These are phyloP conservation scores for Leptodontidium sp. DNA, from an alignment of 2,329 filamentous ascomycete genomes.

Conservation along the genomic window DNA sequence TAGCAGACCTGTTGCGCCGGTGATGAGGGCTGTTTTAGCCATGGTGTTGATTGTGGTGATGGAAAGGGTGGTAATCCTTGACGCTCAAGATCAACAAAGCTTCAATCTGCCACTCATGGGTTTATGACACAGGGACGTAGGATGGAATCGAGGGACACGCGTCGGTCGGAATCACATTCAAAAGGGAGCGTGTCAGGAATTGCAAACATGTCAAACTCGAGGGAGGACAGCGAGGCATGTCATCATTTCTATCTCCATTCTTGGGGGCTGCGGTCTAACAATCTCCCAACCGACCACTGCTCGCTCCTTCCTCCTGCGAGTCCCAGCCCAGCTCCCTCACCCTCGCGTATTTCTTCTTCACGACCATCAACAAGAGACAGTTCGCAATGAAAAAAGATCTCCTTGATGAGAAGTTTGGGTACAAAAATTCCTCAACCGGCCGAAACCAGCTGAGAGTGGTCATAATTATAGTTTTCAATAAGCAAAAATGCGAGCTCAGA, in stretches of 20 bases:
- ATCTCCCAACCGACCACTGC: too few relatives aligned
- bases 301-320: too few relatives aligned
- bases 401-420: conserved; percentile 53
- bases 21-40: conserved; percentile 71
- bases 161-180: background rate
- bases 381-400: conserved; percentile 60
- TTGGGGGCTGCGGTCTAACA: too few relatives aligned
- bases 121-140: background rate
- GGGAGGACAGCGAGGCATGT: too few relatives aligned
- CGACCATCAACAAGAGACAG: conserved; percentile 54
- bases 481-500: conserved; percentile 88
- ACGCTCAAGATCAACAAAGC: background rate
- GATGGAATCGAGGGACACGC: background rate
- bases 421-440: conserved; percentile 84
- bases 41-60: conserved; percentile 34
- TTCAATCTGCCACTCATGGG: background rate
- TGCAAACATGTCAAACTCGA: background rate
- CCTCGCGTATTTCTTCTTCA: conserved; percentile 56
- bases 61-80: conserved; percentile 51
- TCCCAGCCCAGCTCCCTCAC: background rate
- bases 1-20: conserved; percentile 84
- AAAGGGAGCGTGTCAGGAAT: background rate
- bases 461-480: conserved; percentile 65
- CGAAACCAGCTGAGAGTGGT: conserved; percentile 74
- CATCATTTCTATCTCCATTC: too few relatives aligned